phyloP scores from a whole-genome alignment of 495 filamentous ascomycete species.

The Aspergillus avenaceus region DNA sequence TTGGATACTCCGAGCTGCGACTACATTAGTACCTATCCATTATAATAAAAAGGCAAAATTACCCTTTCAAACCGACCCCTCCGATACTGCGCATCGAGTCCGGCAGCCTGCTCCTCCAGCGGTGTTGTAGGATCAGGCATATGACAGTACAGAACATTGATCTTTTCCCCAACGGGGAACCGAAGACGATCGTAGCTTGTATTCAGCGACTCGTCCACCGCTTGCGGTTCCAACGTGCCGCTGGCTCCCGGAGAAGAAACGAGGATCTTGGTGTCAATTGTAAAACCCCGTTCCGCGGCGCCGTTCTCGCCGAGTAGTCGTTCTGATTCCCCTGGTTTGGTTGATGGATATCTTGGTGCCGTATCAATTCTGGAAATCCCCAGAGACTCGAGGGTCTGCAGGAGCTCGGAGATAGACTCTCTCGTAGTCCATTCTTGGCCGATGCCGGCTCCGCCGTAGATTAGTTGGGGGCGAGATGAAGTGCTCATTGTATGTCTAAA shows the following conservation, averaged over 20 bases:
- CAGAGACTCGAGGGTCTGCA: too few species aligned
- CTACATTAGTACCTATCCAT: too few species aligned
- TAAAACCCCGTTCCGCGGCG: conserved; percentile 23
- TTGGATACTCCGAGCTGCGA: too few species aligned
- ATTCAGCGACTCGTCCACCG: conserved; percentile 12
- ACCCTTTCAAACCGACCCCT: too few species aligned
- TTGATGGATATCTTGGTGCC: conserved; percentile 41
- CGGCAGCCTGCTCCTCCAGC: too few species aligned
- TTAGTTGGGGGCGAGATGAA: conserved; percentile 24
- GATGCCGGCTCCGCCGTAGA: conserved; percentile 34
- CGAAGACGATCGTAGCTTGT: conserved; percentile 21
- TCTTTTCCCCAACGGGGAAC: too few species aligned
- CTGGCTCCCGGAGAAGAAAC: conserved; percentile 1
- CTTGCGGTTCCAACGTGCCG: conserved; percentile 22
- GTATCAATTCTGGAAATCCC: conserved; percentile 34
- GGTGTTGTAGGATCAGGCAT: too few species aligned
- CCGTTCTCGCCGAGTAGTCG: conserved; percentile 35
- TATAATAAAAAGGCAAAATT: too few species aligned
- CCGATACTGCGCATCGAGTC: too few species aligned
- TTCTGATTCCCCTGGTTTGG: conserved; percentile 37
- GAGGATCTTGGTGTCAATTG: conserved; percentile 40
- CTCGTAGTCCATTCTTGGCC: conserved; percentile 24
- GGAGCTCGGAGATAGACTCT: conserved; percentile 23
- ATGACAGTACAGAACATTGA: too few species aligned
- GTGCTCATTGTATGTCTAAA: too few species aligned